Conservation (phyloP, 805 yeast species). For the Teunomyces gatunensis region DNA sequence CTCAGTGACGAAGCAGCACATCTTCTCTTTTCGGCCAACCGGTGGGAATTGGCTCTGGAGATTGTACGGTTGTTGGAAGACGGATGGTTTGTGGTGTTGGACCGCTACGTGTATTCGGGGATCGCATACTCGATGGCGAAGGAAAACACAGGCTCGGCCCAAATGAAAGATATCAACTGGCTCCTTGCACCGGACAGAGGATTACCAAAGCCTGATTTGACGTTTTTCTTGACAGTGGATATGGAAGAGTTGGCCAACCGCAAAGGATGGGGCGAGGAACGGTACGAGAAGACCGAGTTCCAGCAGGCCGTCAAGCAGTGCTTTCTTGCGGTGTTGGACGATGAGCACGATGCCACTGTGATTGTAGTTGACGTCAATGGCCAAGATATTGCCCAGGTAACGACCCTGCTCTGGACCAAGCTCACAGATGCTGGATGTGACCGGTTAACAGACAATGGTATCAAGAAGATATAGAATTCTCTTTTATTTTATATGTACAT, state of each 20-base stretch:
- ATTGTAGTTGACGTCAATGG: slow-evolving; percentile 58
- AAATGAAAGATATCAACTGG: slow-evolving; percentile 60
- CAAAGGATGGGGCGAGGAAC: slow-evolving; percentile 89
- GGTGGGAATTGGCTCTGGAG: slow-evolving; percentile 76
- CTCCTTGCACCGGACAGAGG: slow-evolving; percentile 80
- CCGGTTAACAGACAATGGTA: not conserved
- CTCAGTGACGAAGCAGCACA: slow-evolving; percentile 82
- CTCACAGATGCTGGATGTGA: not conserved
- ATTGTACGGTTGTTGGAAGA: slow-evolving; percentile 44
- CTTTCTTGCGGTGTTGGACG: slow-evolving; percentile 49
- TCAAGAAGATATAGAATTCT: not conserved
- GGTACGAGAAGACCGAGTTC: slow-evolving; percentile 76
- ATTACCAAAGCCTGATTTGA: slow-evolving; percentile 80
- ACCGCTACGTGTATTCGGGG: slow-evolving; percentile 90
- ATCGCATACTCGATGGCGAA: slow-evolving; percentile 90
- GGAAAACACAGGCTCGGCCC: slow-evolving; percentile 24
- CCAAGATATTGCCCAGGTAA: slow-evolving; percentile 55
- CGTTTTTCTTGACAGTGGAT: slow-evolving; percentile 68
- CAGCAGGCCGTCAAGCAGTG: slow-evolving; percentile 67
- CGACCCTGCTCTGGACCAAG: slow-evolving; percentile 41
- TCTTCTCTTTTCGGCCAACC: slow-evolving; percentile 82
- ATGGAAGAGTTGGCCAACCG: slow-evolving; percentile 45
- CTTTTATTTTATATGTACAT: not conserved
- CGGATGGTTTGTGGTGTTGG: slow-evolving; percentile 69
- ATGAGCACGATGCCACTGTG: slow-evolving; percentile 27